Percentiles rank a stretch among this genome's conserved stretches.
Conservation (phyloP, 1,139 yeast genomes). For the Candida sojae region DNA sequence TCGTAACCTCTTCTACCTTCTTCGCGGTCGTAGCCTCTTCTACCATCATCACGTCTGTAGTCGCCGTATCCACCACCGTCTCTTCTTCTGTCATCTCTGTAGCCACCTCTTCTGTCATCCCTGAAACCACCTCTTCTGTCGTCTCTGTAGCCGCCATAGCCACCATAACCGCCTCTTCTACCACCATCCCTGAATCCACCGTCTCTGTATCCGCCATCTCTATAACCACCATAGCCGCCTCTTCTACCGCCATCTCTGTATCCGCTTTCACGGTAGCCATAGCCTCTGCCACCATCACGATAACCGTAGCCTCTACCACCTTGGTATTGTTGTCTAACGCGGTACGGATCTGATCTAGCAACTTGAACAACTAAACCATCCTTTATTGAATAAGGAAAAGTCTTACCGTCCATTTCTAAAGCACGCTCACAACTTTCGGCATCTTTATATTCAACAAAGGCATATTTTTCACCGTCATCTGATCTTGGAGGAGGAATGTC, state of each 20-base stretch:
- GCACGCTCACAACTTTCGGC: slow-evolving; percentile 65
- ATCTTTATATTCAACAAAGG: slow-evolving; percentile 70
- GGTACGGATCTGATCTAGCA: slow-evolving; percentile 58
- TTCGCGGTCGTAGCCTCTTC: slow-evolving; percentile 19
- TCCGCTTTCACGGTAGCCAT: slow-evolving; percentile 9
- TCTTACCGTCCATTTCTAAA: slow-evolving; percentile 51
- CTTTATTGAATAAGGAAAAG: slow-evolving; percentile 37
- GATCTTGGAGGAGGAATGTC: slow-evolving; percentile 73
- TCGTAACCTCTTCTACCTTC: slow-evolving; percentile 20
- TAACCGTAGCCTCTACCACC: slow-evolving; percentile 29
- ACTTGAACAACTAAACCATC: slow-evolving; percentile 55
- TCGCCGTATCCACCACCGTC: slow-evolving; percentile 19
- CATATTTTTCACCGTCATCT: slow-evolving; percentile 64
- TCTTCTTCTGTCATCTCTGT: slow-evolving; percentile 16
- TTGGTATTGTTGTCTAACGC: slow-evolving; percentile 36
- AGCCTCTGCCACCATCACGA: slow-evolving; percentile 21
- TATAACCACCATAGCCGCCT: slow-evolving; percentile 10
- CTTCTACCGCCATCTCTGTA: slow-evolving; percentile 10
- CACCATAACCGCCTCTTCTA: slow-evolving; percentile 24
- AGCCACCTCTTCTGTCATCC: slow-evolving; percentile 17
- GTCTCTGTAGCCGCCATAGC: slow-evolving; percentile 16
- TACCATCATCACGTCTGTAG: slow-evolving; percentile 11
- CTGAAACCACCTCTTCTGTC: slow-evolving; percentile 18
- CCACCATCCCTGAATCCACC: slow-evolving; percentile 25
- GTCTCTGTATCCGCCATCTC: slow-evolving; percentile 10